Base-by-base conservation (phyloP, 768 basidiomycete species). In the Boletus insuetus region DNA sequence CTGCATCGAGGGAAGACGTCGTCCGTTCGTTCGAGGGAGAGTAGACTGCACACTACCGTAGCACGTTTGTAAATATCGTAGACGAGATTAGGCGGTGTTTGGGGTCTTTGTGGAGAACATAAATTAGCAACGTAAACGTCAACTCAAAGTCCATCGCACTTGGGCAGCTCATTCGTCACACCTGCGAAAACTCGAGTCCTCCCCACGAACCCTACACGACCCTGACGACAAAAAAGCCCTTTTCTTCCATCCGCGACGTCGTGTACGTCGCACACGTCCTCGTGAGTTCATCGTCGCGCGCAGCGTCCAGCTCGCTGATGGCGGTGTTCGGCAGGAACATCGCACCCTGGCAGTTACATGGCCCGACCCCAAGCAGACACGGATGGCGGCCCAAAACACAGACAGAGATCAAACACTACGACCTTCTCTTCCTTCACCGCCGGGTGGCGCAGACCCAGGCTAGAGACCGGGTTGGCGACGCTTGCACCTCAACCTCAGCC, bases 321-420 rank as follows among this genome's bases (percentile, higher is more conserved):
- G 47, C 22, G 32, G 39, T 41, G 41, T 58, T 34, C 55, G 49
- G 46, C 51, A 58, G 56, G 49, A 59, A 20, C 56, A 59, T 55
- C 55, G 41, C 32, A 56, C 54, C 37, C 50, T 51, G 26, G 41
- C 53, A 46, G 43, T 59, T 58, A 57, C 58, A 71, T 71, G 69
- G 69, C 69, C 39, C 70, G 63, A 61, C 51, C 59, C 38, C 72
- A 64, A 51, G 41, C 62, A 52, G 71, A 76, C 64, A 51, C 69
- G 56, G 67, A 71, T 56, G 66, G 63, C 37, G 45, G 49, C 38
- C 62, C 64, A 60, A 73, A 65, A 53, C 34, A 65, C 47, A 70
- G 77, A 49, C 75, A 73, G 53, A 67, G 77, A 48, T 74, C 78
- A 17, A 77, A 77, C 56, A 79, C 78, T 24, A 75, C 70, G 22